These are phyloP conservation scores for Ogataea nakhonphanomensis DNA, from an alignment of 805 yeast genomes.

Conservation along the genomic window DNA sequence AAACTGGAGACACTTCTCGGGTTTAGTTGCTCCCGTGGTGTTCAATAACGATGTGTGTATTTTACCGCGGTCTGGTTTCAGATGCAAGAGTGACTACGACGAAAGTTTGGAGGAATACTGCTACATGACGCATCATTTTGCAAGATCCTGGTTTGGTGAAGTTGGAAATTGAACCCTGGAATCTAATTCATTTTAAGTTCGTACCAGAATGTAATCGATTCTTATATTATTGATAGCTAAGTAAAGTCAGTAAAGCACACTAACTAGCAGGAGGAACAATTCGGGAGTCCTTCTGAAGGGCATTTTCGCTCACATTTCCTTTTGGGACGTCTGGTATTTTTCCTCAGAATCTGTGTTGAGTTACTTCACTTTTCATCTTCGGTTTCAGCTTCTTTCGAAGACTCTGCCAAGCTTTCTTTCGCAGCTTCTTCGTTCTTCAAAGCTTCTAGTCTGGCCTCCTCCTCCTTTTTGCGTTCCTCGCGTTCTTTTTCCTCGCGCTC, in stretches of 20 bases:
- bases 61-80: constrained; percentile 18
- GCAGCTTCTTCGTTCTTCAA: too few species aligned
- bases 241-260: too few species aligned
- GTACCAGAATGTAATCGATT: neutral
- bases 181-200: neutral
- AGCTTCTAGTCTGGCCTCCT: too few species aligned
- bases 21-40: constrained; percentile 19
- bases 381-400: neutral
- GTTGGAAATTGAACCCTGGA: neutral
- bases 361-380: constrained; percentile 9
- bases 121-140: constrained; percentile 19
- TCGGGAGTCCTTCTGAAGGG: too few species aligned
- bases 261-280: too few species aligned
- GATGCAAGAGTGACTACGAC: constrained; percentile 16
- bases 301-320: too few species aligned
- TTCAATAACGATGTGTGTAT: constrained; percentile 20
- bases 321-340: too few species aligned
- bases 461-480: too few species aligned
- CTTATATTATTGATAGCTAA: too few species aligned
- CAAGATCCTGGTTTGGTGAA: constrained; percentile 19
- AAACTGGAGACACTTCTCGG: constrained; percentile 23
- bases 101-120: constrained; percentile 28
- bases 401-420: too few species aligned
- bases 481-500: too few species aligned
- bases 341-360: too few species aligned